phyloP scores from a whole-genome alignment of 257 asterid species.

The Solanum virginianum region DNA sequence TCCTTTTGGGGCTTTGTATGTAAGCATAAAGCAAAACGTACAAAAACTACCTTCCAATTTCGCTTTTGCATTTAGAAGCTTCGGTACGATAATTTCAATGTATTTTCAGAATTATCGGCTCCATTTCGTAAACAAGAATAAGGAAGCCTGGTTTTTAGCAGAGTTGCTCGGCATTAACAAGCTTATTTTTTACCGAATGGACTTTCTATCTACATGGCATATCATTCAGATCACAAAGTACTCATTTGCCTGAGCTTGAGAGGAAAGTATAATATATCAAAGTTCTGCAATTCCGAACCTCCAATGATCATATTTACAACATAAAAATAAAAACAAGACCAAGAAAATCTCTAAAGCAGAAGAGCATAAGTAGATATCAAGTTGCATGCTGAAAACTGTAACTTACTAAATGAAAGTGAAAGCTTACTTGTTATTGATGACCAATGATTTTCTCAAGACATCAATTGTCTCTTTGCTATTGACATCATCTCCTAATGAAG shows the following conservation, averaged over 20 bases:
- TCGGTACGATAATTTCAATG: neutral
- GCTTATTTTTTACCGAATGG: neutral
- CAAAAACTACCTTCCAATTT: neutral
- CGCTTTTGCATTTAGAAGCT: neutral
- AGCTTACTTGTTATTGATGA: slow-evolving; percentile 67
- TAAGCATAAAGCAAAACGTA: neutral
- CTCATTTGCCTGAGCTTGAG: neutral
- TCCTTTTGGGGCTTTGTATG: neutral
- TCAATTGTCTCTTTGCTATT: slow-evolving; percentile 66
- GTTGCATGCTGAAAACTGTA: neutral
- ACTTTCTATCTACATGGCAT: neutral
- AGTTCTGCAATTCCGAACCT: neutral
- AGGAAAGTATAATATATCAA: neutral
- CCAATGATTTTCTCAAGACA: slow-evolving; percentile 58
- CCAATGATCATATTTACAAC: neutral
- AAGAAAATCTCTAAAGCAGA: neutral
- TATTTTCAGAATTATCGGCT: neutral
- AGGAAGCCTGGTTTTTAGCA: neutral
- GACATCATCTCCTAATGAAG: slow-evolving; percentile 57
- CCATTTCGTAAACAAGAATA: neutral
- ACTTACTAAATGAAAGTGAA: neutral
- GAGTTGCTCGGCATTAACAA: neutral
- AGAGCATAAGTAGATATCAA: neutral
- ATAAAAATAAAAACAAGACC: neutral
- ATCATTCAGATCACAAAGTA: neutral